Evolutionary conservation across 306 rosid species (phyloP), one percentile per base, ranked within the genome.

Genomic region (Acacia confusa): DNA sequence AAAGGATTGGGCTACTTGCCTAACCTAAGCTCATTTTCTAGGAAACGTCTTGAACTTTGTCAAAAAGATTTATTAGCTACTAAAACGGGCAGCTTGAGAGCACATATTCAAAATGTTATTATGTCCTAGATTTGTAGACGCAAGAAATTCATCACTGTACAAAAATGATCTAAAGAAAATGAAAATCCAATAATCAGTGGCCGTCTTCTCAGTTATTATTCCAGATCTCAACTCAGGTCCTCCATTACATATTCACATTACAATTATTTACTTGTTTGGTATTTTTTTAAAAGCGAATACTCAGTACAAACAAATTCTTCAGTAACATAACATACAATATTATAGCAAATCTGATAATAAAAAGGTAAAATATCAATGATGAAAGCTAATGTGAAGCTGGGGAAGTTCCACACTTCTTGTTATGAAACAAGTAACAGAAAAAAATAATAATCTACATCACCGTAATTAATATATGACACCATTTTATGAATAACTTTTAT

Each of bases 51-150:
- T 47, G 14, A 47, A 47, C 52, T 9, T 11, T 2, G 52, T 47
- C 52, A 47, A 47, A 14, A 47, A 16, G 52, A 47, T 47, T 47
- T 47, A 47, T 47, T 45, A 13, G 14, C 52, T 9, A 14, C 52
- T 47, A 47, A 47, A 47, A 47, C 2, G 52, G 52, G 52, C 19
- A 12, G 52, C 52, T 47, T 47, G 52, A 47, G 52, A 47, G 6
- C 52, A 47, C 52, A 47, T 47, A 74, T 78, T 52, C 77, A 61
- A 30, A 77, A 60, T 47, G 30, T 75, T 71, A 74, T 47, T 20
- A 77, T 78, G 76, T 34, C 58, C 60, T 74, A 64, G 71, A 81
- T 76, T 50, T 66, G 52, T 74, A 70, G 65, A 78, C 78, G 68
- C 53, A 38, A 25, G 47, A 53, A 55, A 55, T 67, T 45, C 68